These are phyloP conservation scores for Leccinum rimulosum DNA, from an alignment of 768 basidiomycete genomes.

Conservation along the genomic window DNA sequence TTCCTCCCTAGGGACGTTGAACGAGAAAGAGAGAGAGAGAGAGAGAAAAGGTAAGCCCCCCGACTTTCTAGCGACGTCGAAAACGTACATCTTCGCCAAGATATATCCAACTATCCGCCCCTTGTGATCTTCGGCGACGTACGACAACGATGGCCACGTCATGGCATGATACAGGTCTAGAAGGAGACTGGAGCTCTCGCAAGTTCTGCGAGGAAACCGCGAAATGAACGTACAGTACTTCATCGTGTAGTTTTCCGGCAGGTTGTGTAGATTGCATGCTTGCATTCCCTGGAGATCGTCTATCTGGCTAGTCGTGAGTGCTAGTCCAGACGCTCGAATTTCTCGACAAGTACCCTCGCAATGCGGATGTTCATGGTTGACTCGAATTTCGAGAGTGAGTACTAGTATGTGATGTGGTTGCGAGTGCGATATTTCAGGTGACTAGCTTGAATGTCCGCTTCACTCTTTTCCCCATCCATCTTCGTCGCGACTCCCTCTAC, in stretches of 20 bases:
- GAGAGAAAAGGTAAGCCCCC: background rate
- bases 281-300: slow-evolving; percentile 93
- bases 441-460: background rate
- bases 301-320: slow-evolving; percentile 46
- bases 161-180: slow-evolving; percentile 88
- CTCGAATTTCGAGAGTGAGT: background rate
- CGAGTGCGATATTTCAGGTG: background rate
- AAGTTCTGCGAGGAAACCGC: background rate
- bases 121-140: slow-evolving; percentile 87
- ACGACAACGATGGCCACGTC: slow-evolving; percentile 93
- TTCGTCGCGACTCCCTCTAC: background rate
- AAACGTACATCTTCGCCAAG: slow-evolving; percentile 83
- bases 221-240: slow-evolving; percentile 57
- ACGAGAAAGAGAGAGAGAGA: slow-evolving; percentile 3
- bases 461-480: slow-evolving; percentile 26
- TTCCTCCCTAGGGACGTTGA: slow-evolving; percentile 51
- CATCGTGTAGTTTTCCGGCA: slow-evolving; percentile 90
- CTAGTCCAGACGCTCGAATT: background rate
- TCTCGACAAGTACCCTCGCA: slow-evolving; percentile 25
- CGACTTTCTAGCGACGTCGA: background rate
- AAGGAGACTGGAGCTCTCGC: background rate
- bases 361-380: slow-evolving; percentile 30
- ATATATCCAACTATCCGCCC: slow-evolving; percentile 94
- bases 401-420: background rate
- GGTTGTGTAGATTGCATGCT: slow-evolving; percentile 87